A percentile compares a stretch with the other conserved stretches of the same genome.
Conservation (phyloP, 2,329 filamentous ascomycete species). For the Xylariaceae sp. region DNA sequence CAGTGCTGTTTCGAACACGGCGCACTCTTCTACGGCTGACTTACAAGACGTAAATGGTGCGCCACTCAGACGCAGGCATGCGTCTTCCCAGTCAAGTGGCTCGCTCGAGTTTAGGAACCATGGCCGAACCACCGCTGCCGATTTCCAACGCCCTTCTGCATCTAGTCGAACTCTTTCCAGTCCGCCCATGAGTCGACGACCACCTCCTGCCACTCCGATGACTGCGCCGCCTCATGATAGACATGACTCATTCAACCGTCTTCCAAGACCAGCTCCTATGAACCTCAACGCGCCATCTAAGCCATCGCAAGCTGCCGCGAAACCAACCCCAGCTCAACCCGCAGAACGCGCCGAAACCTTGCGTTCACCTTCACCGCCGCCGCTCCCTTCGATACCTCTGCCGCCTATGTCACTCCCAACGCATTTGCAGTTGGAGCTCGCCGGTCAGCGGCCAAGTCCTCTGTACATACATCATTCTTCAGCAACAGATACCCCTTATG, state of each 20-base stretch:
- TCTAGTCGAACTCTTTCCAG: conserved; percentile 47
- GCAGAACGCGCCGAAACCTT: conserved; percentile 28
- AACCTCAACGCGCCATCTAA: conserved; percentile 36
- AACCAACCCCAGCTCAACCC: conserved; percentile 19
- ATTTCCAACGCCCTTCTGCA: conserved; percentile 33
- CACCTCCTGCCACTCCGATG: conserved; percentile 31
- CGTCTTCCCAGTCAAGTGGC: conserved; percentile 30
- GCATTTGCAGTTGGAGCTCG: conserved; percentile 59
- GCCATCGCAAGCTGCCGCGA: conserved; percentile 3
- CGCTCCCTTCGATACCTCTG: conserved; percentile 53
- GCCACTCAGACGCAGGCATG: conserved; percentile 12
- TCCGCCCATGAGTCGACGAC: conserved; percentile 43
- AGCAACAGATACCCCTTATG: conserved; percentile 64
- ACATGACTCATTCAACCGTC: conserved; percentile 47
- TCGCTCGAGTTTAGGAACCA: conserved; percentile 24
- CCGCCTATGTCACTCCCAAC: conserved; percentile 64
- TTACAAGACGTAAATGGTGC: conserved; percentile 25
- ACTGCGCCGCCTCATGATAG: conserved; percentile 35
- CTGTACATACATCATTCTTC: conserved; percentile 60
- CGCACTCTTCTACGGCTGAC: conserved; percentile 32
- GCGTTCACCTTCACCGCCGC: conserved; percentile 41
- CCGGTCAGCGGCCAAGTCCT: conserved; percentile 56
- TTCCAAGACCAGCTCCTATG: conserved; percentile 39
- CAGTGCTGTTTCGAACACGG: conserved; percentile 33
- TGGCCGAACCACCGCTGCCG: conserved; percentile 24